These are phyloP conservation scores for Maudiozyma bulderi DNA, from an alignment of 805 yeast genomes.

Conservation along the genomic window DNA sequence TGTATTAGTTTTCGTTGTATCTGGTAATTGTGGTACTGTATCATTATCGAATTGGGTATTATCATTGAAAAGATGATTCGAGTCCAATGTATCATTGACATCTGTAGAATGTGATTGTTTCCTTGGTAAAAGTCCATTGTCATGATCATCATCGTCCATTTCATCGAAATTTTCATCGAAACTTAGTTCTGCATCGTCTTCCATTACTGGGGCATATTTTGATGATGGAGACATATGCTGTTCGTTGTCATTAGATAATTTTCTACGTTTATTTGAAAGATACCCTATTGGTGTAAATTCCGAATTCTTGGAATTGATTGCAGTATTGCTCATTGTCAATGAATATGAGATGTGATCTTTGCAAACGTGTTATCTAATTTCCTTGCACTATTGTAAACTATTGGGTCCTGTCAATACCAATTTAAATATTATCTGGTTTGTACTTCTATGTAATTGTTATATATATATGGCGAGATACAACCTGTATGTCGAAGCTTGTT, in stretches of 20 bases:
- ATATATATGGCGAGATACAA: no score
- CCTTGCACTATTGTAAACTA: no score
- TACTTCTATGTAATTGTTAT: no score
- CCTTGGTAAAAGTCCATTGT: not conserved
- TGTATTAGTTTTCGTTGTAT: not conserved
- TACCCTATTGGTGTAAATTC: conserved; percentile 39
- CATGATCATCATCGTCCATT: not conserved
- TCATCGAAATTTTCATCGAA: not conserved
- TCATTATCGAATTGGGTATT: conserved; percentile 25
- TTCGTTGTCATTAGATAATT: not conserved
- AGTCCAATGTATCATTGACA: conserved; percentile 19
- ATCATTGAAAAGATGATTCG: conserved; percentile 22
- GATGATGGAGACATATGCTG: conserved; percentile 1
- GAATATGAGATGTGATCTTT: not conserved
- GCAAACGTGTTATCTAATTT: not conserved
- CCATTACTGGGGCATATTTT: not conserved
- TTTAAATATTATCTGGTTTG: no score
- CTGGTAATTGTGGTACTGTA: conserved; percentile 19
- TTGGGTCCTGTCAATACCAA: no score
- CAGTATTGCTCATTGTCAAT: conserved; percentile 1
- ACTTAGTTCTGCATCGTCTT: not conserved
- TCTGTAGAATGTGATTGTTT: conserved; percentile 2
- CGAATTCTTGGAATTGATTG: conserved; percentile 12
- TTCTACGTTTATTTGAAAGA: conserved; percentile 12
- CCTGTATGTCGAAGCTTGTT: no score